Conservation (phyloP, 495 filamentous ascomycete genomes). For the Lophiotrema nucula region DNA sequence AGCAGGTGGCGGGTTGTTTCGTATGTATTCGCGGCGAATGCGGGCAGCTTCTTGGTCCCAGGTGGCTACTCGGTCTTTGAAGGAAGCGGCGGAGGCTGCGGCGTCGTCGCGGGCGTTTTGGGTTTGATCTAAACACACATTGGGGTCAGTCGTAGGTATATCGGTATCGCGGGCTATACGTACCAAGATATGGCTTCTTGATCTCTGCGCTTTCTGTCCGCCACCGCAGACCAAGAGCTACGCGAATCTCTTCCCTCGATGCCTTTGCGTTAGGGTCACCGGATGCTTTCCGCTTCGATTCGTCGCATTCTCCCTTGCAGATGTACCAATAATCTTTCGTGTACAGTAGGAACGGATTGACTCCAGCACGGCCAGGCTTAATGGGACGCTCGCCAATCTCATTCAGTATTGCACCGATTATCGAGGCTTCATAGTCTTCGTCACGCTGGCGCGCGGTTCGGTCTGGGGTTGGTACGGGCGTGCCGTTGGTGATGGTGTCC, state of each 20-base stretch:
- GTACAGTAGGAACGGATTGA: constrained; percentile 65
- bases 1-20: constrained; percentile 51
- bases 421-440: constrained; percentile 70
- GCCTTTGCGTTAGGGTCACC: constrained; percentile 66
- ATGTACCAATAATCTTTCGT: constrained; percentile 77
- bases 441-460: constrained; percentile 10
- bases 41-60: constrained; percentile 68
- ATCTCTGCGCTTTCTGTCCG: constrained; percentile 65
- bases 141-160: too few relatives aligned
- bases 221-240: constrained; percentile 85
- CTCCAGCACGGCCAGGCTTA: constrained; percentile 65
- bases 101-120: constrained; percentile 65
- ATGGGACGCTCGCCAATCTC: constrained; percentile 71
- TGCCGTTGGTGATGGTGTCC: background rate
- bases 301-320: constrained; percentile 71
- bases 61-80: constrained; percentile 55
- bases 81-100: constrained; percentile 56
- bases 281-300: constrained; percentile 60
- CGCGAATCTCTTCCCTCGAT: constrained; percentile 71
- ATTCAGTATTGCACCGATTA: constrained; percentile 64
- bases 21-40: constrained; percentile 63
- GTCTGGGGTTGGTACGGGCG: background rate
- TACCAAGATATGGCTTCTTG: constrained; percentile 74
- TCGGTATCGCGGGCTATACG: too few relatives aligned
- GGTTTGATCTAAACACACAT: constrained; percentile 65